A percentile compares a stretch with the other conserved stretches of the same genome.
These are phyloP conservation scores for Eucalyptus albens DNA, from an alignment of 345 rosid species.

Conservation along the genomic window DNA sequence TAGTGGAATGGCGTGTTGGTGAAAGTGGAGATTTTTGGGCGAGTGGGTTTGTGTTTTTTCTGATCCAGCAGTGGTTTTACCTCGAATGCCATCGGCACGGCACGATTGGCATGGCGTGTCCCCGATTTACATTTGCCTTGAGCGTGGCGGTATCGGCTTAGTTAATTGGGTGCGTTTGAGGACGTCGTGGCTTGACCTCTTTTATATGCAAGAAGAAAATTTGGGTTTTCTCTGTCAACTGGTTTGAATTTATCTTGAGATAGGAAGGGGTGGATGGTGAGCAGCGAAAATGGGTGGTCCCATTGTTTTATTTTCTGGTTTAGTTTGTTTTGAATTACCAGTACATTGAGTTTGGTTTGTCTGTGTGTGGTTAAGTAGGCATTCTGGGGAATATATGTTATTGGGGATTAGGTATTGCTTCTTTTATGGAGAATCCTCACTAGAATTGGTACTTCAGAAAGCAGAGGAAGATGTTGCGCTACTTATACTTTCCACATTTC, in stretches of 20 bases:
- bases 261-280: background rate
- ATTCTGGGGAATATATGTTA: background rate
- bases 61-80: background rate
- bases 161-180: background rate
- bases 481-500: background rate
- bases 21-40: background rate
- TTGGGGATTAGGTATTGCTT: background rate
- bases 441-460: background rate
- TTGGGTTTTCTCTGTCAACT: background rate
- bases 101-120: background rate
- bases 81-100: background rate
- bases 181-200: background rate
- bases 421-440: background rate
- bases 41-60: background rate
- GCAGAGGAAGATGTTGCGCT: background rate
- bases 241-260: background rate
- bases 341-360: background rate
- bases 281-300: background rate
- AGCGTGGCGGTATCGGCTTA: background rate
- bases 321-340: background rate
- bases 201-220: background rate
- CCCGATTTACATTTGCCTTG: background rate
- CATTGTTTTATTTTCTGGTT: background rate
- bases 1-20: background rate
- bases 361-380: background rate